Evolutionary conservation across 805 yeast species (phyloP).

Genomic region (Kazachstania kunashirensis): DNA sequence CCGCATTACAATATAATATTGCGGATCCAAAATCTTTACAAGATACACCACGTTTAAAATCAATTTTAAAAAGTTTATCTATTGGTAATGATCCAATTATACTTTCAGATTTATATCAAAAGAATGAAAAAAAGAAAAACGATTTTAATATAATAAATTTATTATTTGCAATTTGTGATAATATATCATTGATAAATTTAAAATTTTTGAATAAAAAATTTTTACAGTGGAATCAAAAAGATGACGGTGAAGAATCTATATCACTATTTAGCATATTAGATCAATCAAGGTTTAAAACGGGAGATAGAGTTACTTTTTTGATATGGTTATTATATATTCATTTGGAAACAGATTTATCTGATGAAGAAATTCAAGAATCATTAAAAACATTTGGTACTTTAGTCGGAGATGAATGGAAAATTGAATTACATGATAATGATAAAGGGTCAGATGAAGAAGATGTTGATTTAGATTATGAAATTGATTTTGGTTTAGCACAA

Average conservation of each 20-base stretch:
- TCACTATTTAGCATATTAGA: conserved; percentile 69
- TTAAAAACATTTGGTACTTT: conserved; percentile 14
- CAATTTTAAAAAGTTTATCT: conserved; percentile 54
- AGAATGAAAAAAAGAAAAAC: conserved; percentile 38
- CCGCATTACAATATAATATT: conserved; percentile 57
- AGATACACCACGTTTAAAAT: conserved; percentile 88
- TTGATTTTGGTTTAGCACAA: conserved; percentile 23
- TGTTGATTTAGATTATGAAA: conserved; percentile 23
- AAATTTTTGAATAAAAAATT: conserved; percentile 19
- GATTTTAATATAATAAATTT: conserved; percentile 59
- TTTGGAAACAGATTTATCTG: conserved; percentile 58
- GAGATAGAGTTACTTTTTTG: conserved; percentile 59
- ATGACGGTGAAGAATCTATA: conserved; percentile 25
- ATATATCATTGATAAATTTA: conserved; percentile 42
- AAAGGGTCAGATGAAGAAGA: conserved; percentile 13
- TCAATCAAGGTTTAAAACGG: conserved; percentile 49
- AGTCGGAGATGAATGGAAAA: neutral
- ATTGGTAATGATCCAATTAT: conserved; percentile 23
- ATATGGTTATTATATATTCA: conserved; percentile 79
- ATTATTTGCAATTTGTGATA: conserved; percentile 63
- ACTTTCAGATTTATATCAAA: conserved; percentile 64
- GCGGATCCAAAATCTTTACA: conserved; percentile 64
- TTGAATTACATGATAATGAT: conserved; percentile 9
- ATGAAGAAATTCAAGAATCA: conserved; percentile 35
- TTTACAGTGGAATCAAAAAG: conserved; percentile 15